A percentile compares a stretch with the other conserved stretches of the same genome.
These are phyloP conservation scores for Spergularia bocconei DNA, from an alignment of 148 eudicot species.

Conservation along the genomic window DNA sequence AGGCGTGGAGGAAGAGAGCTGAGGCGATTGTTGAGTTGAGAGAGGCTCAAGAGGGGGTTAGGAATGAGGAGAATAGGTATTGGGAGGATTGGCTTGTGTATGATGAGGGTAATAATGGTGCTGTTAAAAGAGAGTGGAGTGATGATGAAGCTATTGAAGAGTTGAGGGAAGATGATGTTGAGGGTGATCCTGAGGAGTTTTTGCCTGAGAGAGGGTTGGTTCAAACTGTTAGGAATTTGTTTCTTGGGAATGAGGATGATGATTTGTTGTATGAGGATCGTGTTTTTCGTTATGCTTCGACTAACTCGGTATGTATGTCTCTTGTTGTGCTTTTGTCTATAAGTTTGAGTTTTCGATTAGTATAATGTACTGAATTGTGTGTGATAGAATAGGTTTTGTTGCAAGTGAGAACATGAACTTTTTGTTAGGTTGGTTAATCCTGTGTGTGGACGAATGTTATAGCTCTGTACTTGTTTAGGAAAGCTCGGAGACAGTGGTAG, in stretches of 20 bases:
- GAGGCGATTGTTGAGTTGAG: slow-evolving; percentile 88
- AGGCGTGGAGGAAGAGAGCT: slow-evolving; percentile 93
- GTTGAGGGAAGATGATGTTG: slow-evolving; percentile 39
- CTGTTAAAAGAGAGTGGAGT: slow-evolving; percentile 33
- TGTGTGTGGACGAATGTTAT: neutral
- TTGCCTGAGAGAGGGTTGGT: slow-evolving; percentile 73
- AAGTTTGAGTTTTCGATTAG: neutral
- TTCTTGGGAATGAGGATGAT: slow-evolving; percentile 63
- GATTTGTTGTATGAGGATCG: slow-evolving; percentile 85
- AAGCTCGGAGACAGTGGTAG: neutral
- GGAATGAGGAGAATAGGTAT: slow-evolving; percentile 75
- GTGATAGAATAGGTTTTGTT: neutral
- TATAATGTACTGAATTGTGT: neutral
- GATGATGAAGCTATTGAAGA: slow-evolving; percentile 17
- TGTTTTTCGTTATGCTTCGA: slow-evolving; percentile 79
- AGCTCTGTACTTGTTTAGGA: neutral
- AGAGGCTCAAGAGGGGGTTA: slow-evolving; percentile 77
- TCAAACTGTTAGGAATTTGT: slow-evolving; percentile 55
- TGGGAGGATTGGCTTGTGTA: slow-evolving; percentile 96
- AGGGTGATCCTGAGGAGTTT: slow-evolving; percentile 49
- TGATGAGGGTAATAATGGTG: slow-evolving; percentile 36
- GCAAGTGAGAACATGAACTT: slow-evolving; percentile 1
- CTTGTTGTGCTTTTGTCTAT: neutral
- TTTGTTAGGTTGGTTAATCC: neutral
- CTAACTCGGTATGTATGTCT: slow-evolving; percentile 78